Evolutionary conservation across 345 rosid genomes (phyloP), one percentile per base, ranked within the genome.

Genomic region (Corchorus capsularis): DNA sequence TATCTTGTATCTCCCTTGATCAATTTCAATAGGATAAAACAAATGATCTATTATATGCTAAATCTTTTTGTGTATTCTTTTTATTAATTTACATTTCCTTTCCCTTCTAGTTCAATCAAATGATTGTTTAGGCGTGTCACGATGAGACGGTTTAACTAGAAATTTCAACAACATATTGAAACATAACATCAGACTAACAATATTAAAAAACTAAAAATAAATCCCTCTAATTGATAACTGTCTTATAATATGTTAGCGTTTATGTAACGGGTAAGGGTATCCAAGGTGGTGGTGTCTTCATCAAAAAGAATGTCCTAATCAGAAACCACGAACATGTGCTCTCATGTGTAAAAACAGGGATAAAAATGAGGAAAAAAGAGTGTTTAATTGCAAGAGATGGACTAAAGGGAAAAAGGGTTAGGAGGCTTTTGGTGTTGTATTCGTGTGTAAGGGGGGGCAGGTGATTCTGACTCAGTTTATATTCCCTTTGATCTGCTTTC

Each of bases 401-500:
- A 60, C 5, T 60, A 5, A 27, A 60, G 17, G 8, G 17, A 1
- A 32, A 60, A 60, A 22, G 37, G 14, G 16, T 34, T 8, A 11
- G 1, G 3, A 32, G 12, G 69, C 27, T 39, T 63, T 9, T 39
- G 47, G 69, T 63, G 49, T 39, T 63, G 0, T 63, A n/a, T 45
- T 63, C 49, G 13, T 37, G 43, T 34, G 2, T 11, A 20, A 0
- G 49, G 20, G 12, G 2, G 1, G 27, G 20, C 15, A 52, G 71
- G 67, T 76, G 73, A 66, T 72, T 37, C 74, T 76, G 73, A 71
- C 74, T 37, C 74, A 7, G 53, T 72, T 79, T 71, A 69, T 83
- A 79, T 82, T 81, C 83, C 75, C 63, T 47, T 64, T 11, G 17
- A 75, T 75, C 46, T 83, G 78, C 88, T 85, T 90, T 86, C 85